Base-by-base conservation (phyloP, 176 grass and related monocot species). In the Puccinellia tenuiflora region DNA sequence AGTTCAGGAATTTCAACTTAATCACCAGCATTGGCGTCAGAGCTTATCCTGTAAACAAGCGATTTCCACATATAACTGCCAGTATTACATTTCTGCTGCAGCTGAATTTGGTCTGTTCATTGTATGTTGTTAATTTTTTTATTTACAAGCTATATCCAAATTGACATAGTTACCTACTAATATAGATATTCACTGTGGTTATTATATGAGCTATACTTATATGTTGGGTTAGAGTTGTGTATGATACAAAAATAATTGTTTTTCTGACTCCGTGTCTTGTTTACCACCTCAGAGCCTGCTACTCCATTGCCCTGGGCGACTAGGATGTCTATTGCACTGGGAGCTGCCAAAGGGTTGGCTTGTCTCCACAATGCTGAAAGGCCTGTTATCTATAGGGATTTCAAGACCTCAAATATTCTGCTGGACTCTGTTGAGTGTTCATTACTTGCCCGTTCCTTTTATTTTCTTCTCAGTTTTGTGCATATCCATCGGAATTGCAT, bases 321-420 rank as follows among this genome's bases (percentile, higher is more conserved):
- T 14, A 91, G 95, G 94, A 94, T 97, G 92, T 94, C 90, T 5
- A 97, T 97, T 21, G 95, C 95, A 86, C 61, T 97, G 26, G 95
- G 95, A 79, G 95, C 95, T 84, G 95, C 95, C 67, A 94, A 97
- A 91, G 95, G 95, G 10, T 75, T 97, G 22, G 95, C 95, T 79
- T 95, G 94, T 70, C 95, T 98, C 60, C 95, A 98, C 83, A 93
- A 93, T 64, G 90, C 95, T 61, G 90, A 95, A 87, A 94, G 87
- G 68, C 90, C 92, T 37, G 87, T 98, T 56, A 98, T 98, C 74
- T 98, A 98, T 59, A 86, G 95, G 48, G 95, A 98, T 91, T 98
- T 98, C 73, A 98, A 98, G 87, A 98, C 95, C 72, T 98, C 95
- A 82, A 98, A 98, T 85, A 98, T 98, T 85, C 94, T 98, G 76